Base-by-base conservation (phyloP, 2,329 filamentous ascomycete genomes). In the Amauroascus verrucosus region DNA sequence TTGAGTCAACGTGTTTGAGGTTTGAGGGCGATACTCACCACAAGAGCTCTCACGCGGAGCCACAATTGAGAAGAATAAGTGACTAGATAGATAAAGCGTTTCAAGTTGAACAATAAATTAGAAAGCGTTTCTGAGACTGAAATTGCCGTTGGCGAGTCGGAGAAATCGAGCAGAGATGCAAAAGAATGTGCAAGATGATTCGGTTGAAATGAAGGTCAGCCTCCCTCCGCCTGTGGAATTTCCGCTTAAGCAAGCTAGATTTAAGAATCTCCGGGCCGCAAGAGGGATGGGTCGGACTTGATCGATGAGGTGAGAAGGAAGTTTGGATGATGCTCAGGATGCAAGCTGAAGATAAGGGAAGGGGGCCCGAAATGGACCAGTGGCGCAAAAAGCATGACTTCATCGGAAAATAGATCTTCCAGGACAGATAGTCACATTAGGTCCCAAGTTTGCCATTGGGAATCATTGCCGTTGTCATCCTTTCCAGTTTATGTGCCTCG, bases 351-450 rank as follows among this genome's bases (percentile, higher is more conserved):
- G 35, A 32, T 30, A 43, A 32, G 37, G 7, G 18, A 46, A 30
- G 16, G 28, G 28, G 22, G 26, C 20, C 28, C 37, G 4, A 32
- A 6, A 11, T 14, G 14, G 14, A 22, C 48, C 48, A 30, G 22
- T 43, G 38, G 48, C 37, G 48, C 48, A 50, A 16, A 30, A 41
- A 40, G 46, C 32, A 50, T 41, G 48, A 50, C 48, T 41, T 50
- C 48, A 50, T 43, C 37, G 22, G 48, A 18, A 26, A 50, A 49
- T 30, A 40, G 45, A 26, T 49, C n/a, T 13, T 49, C 47, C 47
- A 14, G 1, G 11, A n/a, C n/a, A 20, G 8, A 38, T n/a, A n/a
- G n/a, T n/a, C n/a, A n/a, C n/a, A n/a, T n/a, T n/a, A n/a, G n/a
- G n/a, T n/a, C n/a, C n/a, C n/a, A n/a, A n/a, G n/a, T n/a, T n/a